Percentiles rank a stretch among this genome's conserved stretches.
Evolutionary conservation across 192 early-diverging fungal genomes (phyloP).

Genomic region (Coemansia sp.): DNA sequence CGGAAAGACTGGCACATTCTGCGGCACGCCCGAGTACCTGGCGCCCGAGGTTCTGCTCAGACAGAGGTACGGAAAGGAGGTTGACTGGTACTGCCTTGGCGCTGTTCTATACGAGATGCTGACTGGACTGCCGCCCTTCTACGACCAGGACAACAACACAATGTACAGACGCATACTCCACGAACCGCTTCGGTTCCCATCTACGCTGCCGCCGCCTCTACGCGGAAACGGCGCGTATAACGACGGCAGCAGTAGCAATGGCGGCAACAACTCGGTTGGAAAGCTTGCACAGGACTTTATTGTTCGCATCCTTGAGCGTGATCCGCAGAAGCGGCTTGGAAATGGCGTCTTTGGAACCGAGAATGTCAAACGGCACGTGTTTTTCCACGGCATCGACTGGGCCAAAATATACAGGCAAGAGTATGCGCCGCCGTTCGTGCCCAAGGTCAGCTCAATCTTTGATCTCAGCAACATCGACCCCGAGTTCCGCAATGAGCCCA

Average conservation of each 20-base stretch:
- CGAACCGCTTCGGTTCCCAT: slow-evolving; percentile 45
- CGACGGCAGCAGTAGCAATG: slow-evolving; percentile 17
- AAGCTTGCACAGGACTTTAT: slow-evolving; percentile 31
- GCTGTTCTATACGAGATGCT: slow-evolving; percentile 72
- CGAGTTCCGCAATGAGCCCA: slow-evolving; percentile 46
- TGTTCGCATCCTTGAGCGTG: slow-evolving; percentile 56
- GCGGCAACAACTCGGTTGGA: slow-evolving; percentile 15
- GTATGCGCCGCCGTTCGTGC: slow-evolving; percentile 64
- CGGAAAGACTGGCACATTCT: slow-evolving; percentile 72
- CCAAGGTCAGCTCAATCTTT: slow-evolving; percentile 53
- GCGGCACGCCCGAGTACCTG: slow-evolving; percentile 76
- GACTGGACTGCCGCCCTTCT: slow-evolving; percentile 68
- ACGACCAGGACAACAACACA: slow-evolving; percentile 49
- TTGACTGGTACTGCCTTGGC: slow-evolving; percentile 80
- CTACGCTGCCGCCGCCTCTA: slow-evolving; percentile 31
- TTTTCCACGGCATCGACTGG: slow-evolving; percentile 66
- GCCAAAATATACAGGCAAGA: slow-evolving; percentile 57
- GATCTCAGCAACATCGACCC: slow-evolving; percentile 46
- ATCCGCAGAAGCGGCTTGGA: slow-evolving; percentile 61
- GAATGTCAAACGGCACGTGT: slow-evolving; percentile 60
- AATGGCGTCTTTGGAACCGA: slow-evolving; percentile 54
- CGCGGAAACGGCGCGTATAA: slow-evolving; percentile 35
- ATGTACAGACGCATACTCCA: slow-evolving; percentile 52
- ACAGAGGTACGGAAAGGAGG: slow-evolving; percentile 64
- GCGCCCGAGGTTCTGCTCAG: slow-evolving; percentile 72